Evolutionary conservation across 257 asterid genomes (phyloP), one percentile per base, ranked within the genome.

Genomic region (Echites panduratus): DNA sequence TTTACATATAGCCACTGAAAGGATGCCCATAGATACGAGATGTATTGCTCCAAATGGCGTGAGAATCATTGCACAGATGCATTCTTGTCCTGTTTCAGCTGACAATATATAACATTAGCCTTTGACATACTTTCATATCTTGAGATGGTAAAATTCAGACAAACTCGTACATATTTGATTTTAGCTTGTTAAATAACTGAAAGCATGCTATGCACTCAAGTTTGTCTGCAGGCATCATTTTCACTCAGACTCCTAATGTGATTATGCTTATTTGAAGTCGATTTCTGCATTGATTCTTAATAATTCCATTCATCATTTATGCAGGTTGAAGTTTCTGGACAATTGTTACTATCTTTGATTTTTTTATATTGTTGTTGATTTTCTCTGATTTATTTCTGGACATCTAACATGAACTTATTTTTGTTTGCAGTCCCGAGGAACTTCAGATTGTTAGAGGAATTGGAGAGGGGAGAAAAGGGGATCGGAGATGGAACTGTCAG

Each of bases 401-500:
- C 24, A 49, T 40, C 26, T 12, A 50, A 19, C 40, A 19, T 32
- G n/a, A n/a, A 14, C 57, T 26, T 48, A 5, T 59, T 20, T 77
- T 72, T 64, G 9, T 81, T 77, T 66, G 79, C 83, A 91, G 96
- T 91, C 74, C 97, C 97, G 0, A 86, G 97, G 84, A 89, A 82
- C 81, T 91, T 91, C 81, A 84, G 97, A 66, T 85, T 91, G 82
- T 82, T 90, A 83, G 97, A 90, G 69, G 96, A 90, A 84, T 91
- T 90, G 71, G 97, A 90, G 84, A 87, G 96, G 75, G 97, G 93
- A 71, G 97, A 90, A 84, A 90, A 90, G 82, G 97, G 97, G 75
- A 87, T 90, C 75, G 97, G 96, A 58, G 91, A 90, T 87, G 97
- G 97, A 82, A 90, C 93, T 27, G 97, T 90, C 71, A 90, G 97